Base-by-base conservation (phyloP, 192 early-diverging fungal genomes). In the Podila verticillata region DNA sequence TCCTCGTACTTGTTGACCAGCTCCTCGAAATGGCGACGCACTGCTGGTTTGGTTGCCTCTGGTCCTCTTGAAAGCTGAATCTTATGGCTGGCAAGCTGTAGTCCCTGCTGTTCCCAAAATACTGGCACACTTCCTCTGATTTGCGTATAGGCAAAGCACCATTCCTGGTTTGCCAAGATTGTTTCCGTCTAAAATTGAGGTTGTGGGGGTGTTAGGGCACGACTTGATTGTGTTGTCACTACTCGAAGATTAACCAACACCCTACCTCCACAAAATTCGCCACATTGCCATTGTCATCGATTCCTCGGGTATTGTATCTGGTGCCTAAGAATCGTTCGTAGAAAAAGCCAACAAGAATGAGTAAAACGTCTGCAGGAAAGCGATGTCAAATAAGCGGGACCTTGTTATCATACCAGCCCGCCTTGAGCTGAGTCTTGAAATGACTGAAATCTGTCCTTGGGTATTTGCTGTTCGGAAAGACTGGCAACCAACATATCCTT, bases 251-350 rank as follows among this genome's bases (percentile, higher is more conserved):
- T 28, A 20, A 48, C 35, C 22, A 48, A 5, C 39, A 15, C 39
- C 39, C 3, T 86, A 85, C 88, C 83, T 99, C 97, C 5, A 99
- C 98, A 84, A 97, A 99, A 78, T 99, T 99, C n/a, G 97, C 95
- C 35, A 97, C 96, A 74, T 94, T 89, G 32, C 98, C 98, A 67
- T 94, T 93, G 70, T 99, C 98, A 68, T 99, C 96, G 35, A 99
- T 91, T 6, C 98, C 98, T 26, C 98, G 91, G 3, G 97, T 93
- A 72, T 96, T 93, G 79, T 94, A 98, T 48, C 98, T 88, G 36
- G 96, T 98, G 7, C 98, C 98, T 56, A 94, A 44, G 15, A 44
- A 44, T 17, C 3, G 15, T 44, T 88, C 31, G 83, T 82, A 75
- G 68, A 74, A 22, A 44, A 2, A n/a, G n/a, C n/a, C 39, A 44